Base-by-base conservation (phyloP, 345 rosid species). In the Murraya paniculata region DNA sequence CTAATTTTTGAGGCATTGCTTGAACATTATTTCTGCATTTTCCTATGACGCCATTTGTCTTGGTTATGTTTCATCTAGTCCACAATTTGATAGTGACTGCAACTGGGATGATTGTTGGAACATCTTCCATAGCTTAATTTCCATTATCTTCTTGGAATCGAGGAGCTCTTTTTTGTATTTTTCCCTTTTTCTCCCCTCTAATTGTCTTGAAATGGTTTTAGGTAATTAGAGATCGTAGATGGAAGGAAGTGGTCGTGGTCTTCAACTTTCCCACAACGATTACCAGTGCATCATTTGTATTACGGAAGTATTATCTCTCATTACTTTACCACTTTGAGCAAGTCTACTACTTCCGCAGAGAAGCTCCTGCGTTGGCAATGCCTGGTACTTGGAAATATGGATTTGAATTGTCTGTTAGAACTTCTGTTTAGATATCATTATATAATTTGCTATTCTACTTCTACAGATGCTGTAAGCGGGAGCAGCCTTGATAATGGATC, bases 261-360 rank as follows among this genome's bases (percentile, higher is more conserved):
- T 93, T 93, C 88, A 88, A 81, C 56, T 95, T 93, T 81, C 99
- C 97, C 4, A 59, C 93, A 57, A 93, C 99, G 9, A 88, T 93
- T 70, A 95, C 98, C 21, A 95, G 93, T 85, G 97, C 93, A 21
- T 95, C 98, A 21, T 95, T 88, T 83, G 92, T 90, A 41, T 79
- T 95, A 25, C 86, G 97, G 85, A 95, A 91, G 86, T 89, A 86
- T 78, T 95, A 95, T 75, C 71, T 90, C 77, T 89, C 94, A 35
- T 77, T 89, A 76, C 92, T 95, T 66, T 85, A 83, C 81, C 90
- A 91, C 68, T 83, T 90, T 45, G 98, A 95, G 86, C 93, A 91
- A 78, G 84, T 86, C 76, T 95, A 91, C 75, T 91, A 81, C 85
- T 90, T 88, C 85, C 80, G 53, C 81, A 87, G 75, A 76, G 84